Conservation (phyloP, 129 eudicot species). For the Escallonia herrerae region DNA sequence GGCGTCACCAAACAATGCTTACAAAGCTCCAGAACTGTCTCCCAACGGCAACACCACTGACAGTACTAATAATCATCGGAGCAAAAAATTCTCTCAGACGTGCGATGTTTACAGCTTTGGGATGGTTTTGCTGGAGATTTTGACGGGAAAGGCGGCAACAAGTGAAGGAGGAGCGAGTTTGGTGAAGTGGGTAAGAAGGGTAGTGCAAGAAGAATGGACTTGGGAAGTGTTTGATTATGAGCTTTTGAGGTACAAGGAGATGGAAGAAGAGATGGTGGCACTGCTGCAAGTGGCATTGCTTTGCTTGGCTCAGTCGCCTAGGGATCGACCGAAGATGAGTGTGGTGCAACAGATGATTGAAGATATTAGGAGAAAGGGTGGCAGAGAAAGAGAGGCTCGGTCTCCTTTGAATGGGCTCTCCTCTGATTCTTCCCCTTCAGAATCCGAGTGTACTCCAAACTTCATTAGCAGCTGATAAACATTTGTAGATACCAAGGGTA, state of each 20-base stretch:
- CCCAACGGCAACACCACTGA: not conserved
- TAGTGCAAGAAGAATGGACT: conserved; percentile 37
- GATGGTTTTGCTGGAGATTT: conserved; percentile 41
- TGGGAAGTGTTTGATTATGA: conserved; percentile 60
- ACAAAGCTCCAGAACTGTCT: conserved; percentile 37
- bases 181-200: conserved; percentile 43
- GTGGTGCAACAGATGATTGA: conserved; percentile 43
- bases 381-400: not conserved
- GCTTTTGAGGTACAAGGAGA: conserved; percentile 48
- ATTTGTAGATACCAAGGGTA: not conserved
- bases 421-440: conserved; percentile 4
- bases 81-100: conserved; percentile 28
- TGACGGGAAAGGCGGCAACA: conserved; percentile 36
- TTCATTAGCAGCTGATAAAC: not conserved
- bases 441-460: conserved; percentile 2
- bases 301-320: conserved; percentile 41
- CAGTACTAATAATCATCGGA: not conserved
- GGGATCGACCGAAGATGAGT: conserved; percentile 40
- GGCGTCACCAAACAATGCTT: conserved; percentile 22
- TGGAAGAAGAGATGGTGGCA: conserved; percentile 54
- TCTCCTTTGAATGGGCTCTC: not conserved
- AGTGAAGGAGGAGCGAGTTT: conserved; percentile 19
- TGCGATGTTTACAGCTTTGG: conserved; percentile 56
- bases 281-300: conserved; percentile 47
- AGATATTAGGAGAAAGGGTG: conserved; percentile 6